A percentile compares a stretch with the other conserved stretches of the same genome.
These are phyloP conservation scores for Sphagnum tenellum DNA, from an alignment of 225 moss, liverwort and hornwort species.

Conservation along the genomic window DNA sequence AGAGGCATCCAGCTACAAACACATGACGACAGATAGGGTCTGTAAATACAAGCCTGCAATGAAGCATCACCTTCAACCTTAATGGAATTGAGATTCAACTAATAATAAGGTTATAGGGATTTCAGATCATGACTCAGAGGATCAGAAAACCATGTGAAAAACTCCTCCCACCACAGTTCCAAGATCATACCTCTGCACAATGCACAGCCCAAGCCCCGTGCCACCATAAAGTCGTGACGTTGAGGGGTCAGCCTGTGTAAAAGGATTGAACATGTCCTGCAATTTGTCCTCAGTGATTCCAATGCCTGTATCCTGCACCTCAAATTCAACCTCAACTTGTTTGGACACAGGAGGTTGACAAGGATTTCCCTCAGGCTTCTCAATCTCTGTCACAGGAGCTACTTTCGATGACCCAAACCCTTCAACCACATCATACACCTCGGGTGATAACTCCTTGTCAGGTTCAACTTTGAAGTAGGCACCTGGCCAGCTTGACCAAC, in stretches of 20 bases:
- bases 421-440: slow-evolving; percentile 11
- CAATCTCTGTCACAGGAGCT: slow-evolving; percentile 16
- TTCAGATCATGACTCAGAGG: too few species aligned
- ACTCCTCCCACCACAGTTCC: too few species aligned
- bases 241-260: slow-evolving; percentile 87
- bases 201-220: slow-evolving; percentile 84
- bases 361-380: too few species aligned
- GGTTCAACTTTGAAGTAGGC: slow-evolving; percentile 34
- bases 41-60: too few species aligned
- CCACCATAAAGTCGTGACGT: slow-evolving; percentile 87
- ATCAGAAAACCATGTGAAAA: too few species aligned
- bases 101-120: too few species aligned
- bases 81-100: too few species aligned
- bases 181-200: slow-evolving; percentile 61
- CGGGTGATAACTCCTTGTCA: slow-evolving; percentile 24
- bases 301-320: slow-evolving; percentile 77
- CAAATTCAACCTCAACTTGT: slow-evolving; percentile 36
- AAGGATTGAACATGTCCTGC: slow-evolving; percentile 74
- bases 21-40: too few species aligned
- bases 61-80: too few species aligned
- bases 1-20: too few species aligned
- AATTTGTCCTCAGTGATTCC: slow-evolving; percentile 67
- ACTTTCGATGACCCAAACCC: slow-evolving; percentile 16
- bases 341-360: too few species aligned
- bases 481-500: slow-evolving; percentile 86